phyloP scores from a whole-genome alignment of 331 rosid species.

The Pyrus hybrid region DNA sequence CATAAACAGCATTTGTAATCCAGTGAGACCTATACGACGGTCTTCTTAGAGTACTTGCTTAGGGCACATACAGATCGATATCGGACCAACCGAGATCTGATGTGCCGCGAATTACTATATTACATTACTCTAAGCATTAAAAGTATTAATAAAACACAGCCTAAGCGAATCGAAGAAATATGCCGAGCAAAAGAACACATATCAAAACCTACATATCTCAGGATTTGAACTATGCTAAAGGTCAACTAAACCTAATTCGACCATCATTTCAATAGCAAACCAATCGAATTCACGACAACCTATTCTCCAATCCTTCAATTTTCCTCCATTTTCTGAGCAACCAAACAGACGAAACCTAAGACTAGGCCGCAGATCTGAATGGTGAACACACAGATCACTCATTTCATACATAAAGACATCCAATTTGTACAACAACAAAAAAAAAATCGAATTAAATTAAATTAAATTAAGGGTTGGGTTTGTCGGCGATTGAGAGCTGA shows the following conservation, averaged over 20 bases:
- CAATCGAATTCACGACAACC: neutral
- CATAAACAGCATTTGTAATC: neutral
- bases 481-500: conserved; percentile 14
- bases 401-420: neutral
- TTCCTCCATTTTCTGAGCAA: neutral
- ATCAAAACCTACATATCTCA: neutral
- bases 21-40: neutral
- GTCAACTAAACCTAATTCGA: neutral
- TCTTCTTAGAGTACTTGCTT: neutral
- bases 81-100: neutral
- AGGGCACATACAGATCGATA: neutral
- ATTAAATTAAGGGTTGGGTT: neutral
- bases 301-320: neutral
- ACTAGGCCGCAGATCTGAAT: conserved; percentile 35
- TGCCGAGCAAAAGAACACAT: neutral
- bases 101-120: neutral
- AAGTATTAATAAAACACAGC: neutral
- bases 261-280: neutral
- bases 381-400: conserved; percentile 18
- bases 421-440: too few species aligned
- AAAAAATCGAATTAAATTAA: neutral
- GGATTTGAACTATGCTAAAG: neutral
- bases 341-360: conserved; percentile 10
- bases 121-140: neutral
- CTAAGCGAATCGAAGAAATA: neutral